A percentile compares a stretch with the other conserved stretches of the same genome.
phyloP scores from a whole-genome alignment of 2,329 filamentous ascomycete genomes.

The Helminthosporium solani region DNA sequence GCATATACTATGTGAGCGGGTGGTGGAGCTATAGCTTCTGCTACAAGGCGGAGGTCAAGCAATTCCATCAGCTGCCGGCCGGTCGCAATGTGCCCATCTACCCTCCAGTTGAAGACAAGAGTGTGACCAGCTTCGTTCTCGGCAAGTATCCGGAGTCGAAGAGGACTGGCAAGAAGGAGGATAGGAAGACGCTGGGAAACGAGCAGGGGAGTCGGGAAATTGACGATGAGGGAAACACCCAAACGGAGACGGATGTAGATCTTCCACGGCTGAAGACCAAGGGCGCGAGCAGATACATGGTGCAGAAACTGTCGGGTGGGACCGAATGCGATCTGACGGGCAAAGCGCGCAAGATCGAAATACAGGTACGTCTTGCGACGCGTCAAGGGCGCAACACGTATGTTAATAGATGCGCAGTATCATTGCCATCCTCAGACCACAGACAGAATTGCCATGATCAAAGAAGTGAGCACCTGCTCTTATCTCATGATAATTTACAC shows the following conservation, averaged over 20 bases:
- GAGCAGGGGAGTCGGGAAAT: constrained; percentile 35
- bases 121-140: constrained; percentile 73
- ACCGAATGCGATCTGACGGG: constrained; percentile 86
- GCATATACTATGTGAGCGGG: constrained; percentile 79
- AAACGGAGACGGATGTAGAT: constrained; percentile 27
- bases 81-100: constrained; percentile 65
- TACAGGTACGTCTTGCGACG: constrained; percentile 55
- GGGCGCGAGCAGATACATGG: constrained; percentile 81
- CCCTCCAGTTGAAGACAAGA: constrained; percentile 74
- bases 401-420: constrained; percentile 47
- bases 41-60: constrained; percentile 81
- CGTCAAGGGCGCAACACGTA: constrained; percentile 5
- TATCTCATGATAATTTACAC: constrained; percentile 95
- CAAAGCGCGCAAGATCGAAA: constrained; percentile 77
- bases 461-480: constrained; percentile 85
- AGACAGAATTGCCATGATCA: constrained; percentile 87
- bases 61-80: constrained; percentile 81
- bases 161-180: constrained; percentile 21
- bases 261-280: constrained; percentile 73
- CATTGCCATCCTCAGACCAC: constrained; percentile 74
- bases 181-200: constrained; percentile 32
- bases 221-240: constrained; percentile 31
- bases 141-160: constrained; percentile 57
- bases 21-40: constrained; percentile 98
- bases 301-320: constrained; percentile 76